Conservation (phyloP, 371 early-diverging fungal species). For the Dichotomocladium elegans region DNA sequence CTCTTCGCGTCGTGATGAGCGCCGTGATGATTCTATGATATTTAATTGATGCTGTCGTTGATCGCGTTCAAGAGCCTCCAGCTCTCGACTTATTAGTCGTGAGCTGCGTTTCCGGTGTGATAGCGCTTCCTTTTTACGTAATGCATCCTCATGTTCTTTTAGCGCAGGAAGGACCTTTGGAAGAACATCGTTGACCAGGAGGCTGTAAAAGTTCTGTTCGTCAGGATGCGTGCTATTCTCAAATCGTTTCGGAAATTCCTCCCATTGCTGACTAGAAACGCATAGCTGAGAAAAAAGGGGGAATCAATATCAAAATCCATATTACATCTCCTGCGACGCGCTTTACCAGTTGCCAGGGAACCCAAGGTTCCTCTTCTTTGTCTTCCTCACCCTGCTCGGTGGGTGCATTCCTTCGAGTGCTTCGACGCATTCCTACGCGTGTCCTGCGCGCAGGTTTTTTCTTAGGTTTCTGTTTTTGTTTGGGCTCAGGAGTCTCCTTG, state of each 20-base stretch:
- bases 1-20: slow-evolving; percentile 34
- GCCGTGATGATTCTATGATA: slow-evolving; percentile 1
- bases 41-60: slow-evolving; percentile 15
- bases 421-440: slow-evolving; percentile 13
- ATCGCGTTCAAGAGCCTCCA: slow-evolving; percentile 46
- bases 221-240: slow-evolving; percentile 44
- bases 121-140: slow-evolving; percentile 51
- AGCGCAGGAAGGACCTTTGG: slow-evolving; percentile 59
- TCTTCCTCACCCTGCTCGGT: slow-evolving; percentile 19
- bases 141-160: slow-evolving; percentile 49
- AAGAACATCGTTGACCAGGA: slow-evolving; percentile 51
- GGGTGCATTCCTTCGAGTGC: slow-evolving; percentile 19
- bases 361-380: slow-evolving; percentile 31
- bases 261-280: slow-evolving; percentile 57
- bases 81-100: slow-evolving; percentile 55
- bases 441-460: slow-evolving; percentile 10
- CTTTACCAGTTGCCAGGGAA: slow-evolving; percentile 45
- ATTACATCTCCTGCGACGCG: slow-evolving; percentile 3
- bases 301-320: background rate
- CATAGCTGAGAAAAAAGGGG: slow-evolving; percentile 39
- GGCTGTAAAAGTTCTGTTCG: slow-evolving; percentile 55
- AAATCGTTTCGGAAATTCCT: slow-evolving; percentile 51
- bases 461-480: slow-evolving; percentile 17
- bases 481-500: slow-evolving; percentile 44
- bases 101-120: slow-evolving; percentile 65